These are phyloP conservation scores for Pichia rugopelliculosa DNA, from an alignment of 805 yeast species.

Conservation along the genomic window DNA sequence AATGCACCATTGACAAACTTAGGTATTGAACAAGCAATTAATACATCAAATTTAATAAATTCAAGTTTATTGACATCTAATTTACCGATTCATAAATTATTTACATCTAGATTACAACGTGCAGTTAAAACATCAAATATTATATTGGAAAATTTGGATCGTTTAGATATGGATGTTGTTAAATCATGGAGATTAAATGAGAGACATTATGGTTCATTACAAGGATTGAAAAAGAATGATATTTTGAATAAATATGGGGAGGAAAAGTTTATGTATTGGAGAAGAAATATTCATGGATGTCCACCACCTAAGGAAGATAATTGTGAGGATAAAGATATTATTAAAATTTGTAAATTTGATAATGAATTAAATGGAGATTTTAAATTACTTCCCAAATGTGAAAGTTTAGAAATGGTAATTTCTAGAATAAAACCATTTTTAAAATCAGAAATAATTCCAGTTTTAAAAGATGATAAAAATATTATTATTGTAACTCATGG, in stretches of 20 bases:
- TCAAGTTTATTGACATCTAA: constrained; percentile 43
- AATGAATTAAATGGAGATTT: constrained; percentile 26
- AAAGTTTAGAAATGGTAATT: constrained; percentile 66
- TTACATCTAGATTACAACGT: constrained; percentile 65
- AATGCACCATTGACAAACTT: constrained; percentile 62
- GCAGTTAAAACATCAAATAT: constrained; percentile 70
- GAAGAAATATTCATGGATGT: constrained; percentile 72
- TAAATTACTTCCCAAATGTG: constrained; percentile 58
- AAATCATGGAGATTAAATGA: constrained; percentile 79
- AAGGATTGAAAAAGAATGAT: constrained; percentile 67
- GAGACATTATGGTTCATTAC: constrained; percentile 78
- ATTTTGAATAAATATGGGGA: constrained; percentile 60
- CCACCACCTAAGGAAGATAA: constrained; percentile 44
- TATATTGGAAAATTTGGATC: constrained; percentile 49
- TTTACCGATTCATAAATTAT: constrained; percentile 14
- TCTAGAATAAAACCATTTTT: constrained; percentile 58
- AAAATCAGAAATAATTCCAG: constrained; percentile 42
- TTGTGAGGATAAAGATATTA: constrained; percentile 31
- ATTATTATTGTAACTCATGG: constrained; percentile 77
- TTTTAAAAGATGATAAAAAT: constrained; percentile 42
- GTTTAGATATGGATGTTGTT: constrained; percentile 40
- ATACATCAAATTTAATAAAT: constrained; percentile 51
- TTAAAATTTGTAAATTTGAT: constrained; percentile 21
- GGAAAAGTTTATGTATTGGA: constrained; percentile 67
- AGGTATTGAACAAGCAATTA: constrained; percentile 61